Conservation (phyloP, 192 early-diverging fungal genomes). For the Coemansia sp. region DNA sequence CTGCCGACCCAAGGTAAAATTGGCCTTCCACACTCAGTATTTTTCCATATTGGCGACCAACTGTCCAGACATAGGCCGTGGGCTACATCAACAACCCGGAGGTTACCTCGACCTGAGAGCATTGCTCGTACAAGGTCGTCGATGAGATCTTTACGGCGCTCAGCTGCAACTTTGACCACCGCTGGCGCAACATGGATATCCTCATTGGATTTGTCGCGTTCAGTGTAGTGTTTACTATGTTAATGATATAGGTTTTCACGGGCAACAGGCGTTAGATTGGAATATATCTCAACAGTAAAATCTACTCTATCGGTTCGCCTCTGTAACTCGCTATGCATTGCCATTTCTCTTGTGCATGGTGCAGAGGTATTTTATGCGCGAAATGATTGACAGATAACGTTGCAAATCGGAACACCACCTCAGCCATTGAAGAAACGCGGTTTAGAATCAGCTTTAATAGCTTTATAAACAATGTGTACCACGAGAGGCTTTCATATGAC, state of each 20-base stretch:
- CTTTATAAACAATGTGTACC: too few relatives aligned
- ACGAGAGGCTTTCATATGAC: too few relatives aligned
- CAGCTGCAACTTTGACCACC: constrained; percentile 57
- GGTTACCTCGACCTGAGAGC: constrained; percentile 47
- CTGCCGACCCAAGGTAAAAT: neutral
- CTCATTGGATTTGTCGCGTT: constrained; percentile 57
- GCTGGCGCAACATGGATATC: constrained; percentile 66
- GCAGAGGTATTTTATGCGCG: too few relatives aligned
- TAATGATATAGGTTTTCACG: constrained; percentile 39
- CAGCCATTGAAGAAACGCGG: too few relatives aligned
- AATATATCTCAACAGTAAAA: neutral
- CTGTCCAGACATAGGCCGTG: constrained; percentile 7
- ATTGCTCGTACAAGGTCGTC: constrained; percentile 53
- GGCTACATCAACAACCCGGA: constrained; percentile 54
- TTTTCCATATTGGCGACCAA: neutral
- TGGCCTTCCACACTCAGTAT: neutral
- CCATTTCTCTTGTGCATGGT: too few relatives aligned
- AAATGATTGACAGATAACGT: too few relatives aligned
- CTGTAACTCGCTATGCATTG: too few relatives aligned
- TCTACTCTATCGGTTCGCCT: neutral
- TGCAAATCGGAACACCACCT: too few relatives aligned
- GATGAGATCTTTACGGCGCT: constrained; percentile 35
- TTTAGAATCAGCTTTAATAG: too few relatives aligned
- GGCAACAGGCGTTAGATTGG: constrained; percentile 43
- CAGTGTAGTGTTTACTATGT: constrained; percentile 48